Evolutionary conservation across 208 protist genomes (phyloP).

Genomic region (Trypanosoma brucei): DNA sequence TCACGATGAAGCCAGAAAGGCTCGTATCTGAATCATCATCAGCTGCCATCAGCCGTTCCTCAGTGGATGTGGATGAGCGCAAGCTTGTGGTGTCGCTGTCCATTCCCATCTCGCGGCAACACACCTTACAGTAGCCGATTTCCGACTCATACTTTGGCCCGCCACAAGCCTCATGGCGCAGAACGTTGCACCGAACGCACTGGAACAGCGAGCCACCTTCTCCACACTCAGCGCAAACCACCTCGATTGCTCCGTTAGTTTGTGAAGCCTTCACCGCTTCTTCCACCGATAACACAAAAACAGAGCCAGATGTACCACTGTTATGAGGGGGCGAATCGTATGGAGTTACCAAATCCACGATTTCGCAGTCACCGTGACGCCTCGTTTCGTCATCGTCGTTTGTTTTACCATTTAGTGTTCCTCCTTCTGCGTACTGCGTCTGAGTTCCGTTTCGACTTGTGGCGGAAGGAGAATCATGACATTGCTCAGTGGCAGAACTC

Average conservation of each 20-base stretch:
- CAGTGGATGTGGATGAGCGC: constrained; percentile 63
- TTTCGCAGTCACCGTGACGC: neutral
- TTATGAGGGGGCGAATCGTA: no score
- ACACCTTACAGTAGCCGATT: constrained; percentile 27
- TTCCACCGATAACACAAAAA: neutral
- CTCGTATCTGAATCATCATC: constrained; percentile 39
- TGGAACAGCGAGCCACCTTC: constrained; percentile 55
- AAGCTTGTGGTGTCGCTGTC: constrained; percentile 24
- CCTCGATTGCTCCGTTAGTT: neutral
- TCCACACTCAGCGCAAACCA: constrained; percentile 27
- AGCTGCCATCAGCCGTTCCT: constrained; percentile 36
- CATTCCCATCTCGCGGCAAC: constrained; percentile 24
- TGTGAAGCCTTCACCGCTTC: neutral
- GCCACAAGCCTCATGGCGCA: constrained; percentile 75
- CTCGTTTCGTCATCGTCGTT: neutral
- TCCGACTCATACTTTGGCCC: constrained; percentile 31
- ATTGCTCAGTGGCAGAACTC: no score
- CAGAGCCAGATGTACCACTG: no score
- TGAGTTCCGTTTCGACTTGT: no score
- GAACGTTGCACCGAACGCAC: constrained; percentile 46
- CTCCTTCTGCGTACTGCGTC: no score
- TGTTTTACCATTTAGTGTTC: neutral
- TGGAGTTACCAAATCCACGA: neutral
- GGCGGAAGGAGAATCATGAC: no score
- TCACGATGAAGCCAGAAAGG: constrained; percentile 57